phyloP scores from a whole-genome alignment of 768 basidiomycete species.

The Lactarius indigo region DNA sequence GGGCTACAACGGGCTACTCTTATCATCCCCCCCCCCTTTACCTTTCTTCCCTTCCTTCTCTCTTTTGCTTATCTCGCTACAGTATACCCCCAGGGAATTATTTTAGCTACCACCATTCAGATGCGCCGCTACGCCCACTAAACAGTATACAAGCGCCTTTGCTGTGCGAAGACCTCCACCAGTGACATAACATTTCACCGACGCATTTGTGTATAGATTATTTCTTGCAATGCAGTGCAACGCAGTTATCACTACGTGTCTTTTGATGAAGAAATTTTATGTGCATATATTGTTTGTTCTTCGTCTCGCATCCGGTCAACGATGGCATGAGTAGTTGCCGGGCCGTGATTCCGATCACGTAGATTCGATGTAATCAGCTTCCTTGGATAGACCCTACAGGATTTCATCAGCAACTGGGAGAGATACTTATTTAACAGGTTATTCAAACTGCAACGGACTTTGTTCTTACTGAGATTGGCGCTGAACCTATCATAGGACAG shows the following conservation, averaged over 20 bases:
- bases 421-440: background rate
- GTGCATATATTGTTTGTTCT: background rate
- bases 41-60: background rate
- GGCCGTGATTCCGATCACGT: background rate
- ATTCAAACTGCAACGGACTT: background rate
- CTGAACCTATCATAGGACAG: background rate
- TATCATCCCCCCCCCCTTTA: background rate
- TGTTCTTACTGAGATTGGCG: background rate
- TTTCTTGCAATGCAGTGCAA: slow-evolving; percentile 4
- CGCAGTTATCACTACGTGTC: background rate
- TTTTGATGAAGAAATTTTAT: background rate
- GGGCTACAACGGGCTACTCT: background rate
- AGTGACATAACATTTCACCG: background rate
- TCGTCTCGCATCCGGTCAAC: background rate
- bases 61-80: slow-evolving; percentile 20
- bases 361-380: background rate
- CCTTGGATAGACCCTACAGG: background rate
- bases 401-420: background rate
- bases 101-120: slow-evolving; percentile 5
- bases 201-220: slow-evolving; percentile 5
- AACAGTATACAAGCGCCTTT: slow-evolving; percentile 15
- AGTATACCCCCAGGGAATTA: slow-evolving; percentile 18
- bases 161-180: slow-evolving; percentile 18
- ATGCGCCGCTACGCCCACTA: slow-evolving; percentile 1
- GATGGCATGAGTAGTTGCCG: background rate